These are phyloP conservation scores for Diplodia intermedia DNA, from an alignment of 2,329 filamentous ascomycete species.

Conservation along the genomic window DNA sequence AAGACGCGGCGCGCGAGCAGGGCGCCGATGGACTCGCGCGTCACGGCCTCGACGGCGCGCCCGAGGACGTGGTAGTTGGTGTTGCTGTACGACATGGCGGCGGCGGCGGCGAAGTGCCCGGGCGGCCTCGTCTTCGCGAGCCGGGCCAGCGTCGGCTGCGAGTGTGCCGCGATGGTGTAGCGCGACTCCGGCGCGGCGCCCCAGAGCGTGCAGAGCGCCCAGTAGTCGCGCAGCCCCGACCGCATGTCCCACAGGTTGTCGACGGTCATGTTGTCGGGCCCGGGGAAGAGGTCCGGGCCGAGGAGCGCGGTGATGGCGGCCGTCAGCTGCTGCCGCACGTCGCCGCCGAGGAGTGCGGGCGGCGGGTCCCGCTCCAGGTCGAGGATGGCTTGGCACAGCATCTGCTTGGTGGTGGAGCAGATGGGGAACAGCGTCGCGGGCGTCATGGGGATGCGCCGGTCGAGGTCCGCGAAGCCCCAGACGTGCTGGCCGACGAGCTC, in stretches of 20 bases:
- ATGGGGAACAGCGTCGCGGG: slow-evolving; percentile 52
- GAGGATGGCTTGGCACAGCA: slow-evolving; percentile 49
- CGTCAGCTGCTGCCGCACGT: neutral
- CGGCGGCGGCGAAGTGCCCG: slow-evolving; percentile 55
- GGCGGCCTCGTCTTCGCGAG: no score
- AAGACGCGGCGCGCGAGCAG: neutral
- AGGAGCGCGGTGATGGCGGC: neutral
- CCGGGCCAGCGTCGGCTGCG: neutral
- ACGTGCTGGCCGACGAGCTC: slow-evolving; percentile 48
- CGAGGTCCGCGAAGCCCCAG: slow-evolving; percentile 56
- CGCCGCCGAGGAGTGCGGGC: neutral
- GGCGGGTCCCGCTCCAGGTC: slow-evolving; percentile 43
- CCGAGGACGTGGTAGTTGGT: slow-evolving; percentile 53
- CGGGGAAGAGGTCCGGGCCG: neutral
- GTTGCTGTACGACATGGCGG: slow-evolving; percentile 55
- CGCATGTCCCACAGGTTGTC: neutral
- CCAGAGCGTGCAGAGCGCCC: neutral
- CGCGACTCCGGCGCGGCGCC: neutral
- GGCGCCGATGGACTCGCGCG: slow-evolving; percentile 32
- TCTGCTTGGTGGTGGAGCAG: slow-evolving; percentile 58
- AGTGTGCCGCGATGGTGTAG: neutral
- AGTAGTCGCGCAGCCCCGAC: neutral
- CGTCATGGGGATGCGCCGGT: slow-evolving; percentile 48
- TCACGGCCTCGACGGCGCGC: slow-evolving; percentile 49
- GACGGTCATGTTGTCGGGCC: neutral